Evolutionary conservation across 495 filamentous ascomycete species (phyloP), one percentile per base, ranked within the genome.

Genomic region (Xylaria telfairii): DNA sequence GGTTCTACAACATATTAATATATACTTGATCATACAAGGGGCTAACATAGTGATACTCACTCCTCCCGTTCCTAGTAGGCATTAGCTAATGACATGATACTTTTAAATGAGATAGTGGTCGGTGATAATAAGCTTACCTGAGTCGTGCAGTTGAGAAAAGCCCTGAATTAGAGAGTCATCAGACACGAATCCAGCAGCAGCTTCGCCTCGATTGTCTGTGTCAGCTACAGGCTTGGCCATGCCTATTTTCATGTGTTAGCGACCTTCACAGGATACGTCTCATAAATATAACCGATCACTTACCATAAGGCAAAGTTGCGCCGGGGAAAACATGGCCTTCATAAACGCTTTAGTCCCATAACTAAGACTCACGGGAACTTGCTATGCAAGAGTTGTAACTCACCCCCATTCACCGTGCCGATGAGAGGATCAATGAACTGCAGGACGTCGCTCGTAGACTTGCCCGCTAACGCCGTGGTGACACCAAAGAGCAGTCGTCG

Each of bases 141-240:
- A 90, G 74, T 93, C 92, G 80, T 94, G 92, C 81, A 91, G 86
- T 65, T 88, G 82, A 13, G 87, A 89, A 74, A 89, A 90, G 28
- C 88, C 88, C 44, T 76, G 67, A 60, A 84, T 79, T 44, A 75
- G 68, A 12, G 81, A 80, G 6, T 84, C 80, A 76, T 92, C 90
- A 7, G 84, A 87, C 19, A 92, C 88, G 70, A 89, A 93, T 9
- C 91, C 91, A 10, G 88, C 90, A 39, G 91, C 89, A 53, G 90
- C 88, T 62, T 92, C 90, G 12, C 83, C 87, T 13, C 73, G 74
- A 13, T 87, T 88, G 13, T 68, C 65, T 21, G 78, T 76, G 75
- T 93, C 91, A 28, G 91, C 87, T 0, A 92, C 90, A 5, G 90
- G 85, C 74, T 93, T 93, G 37, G 88, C 91, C 90, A 93, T 91